Base-by-base conservation (phyloP, 495 filamentous ascomycete genomes). In the Hyaloscypha hepaticicola region DNA sequence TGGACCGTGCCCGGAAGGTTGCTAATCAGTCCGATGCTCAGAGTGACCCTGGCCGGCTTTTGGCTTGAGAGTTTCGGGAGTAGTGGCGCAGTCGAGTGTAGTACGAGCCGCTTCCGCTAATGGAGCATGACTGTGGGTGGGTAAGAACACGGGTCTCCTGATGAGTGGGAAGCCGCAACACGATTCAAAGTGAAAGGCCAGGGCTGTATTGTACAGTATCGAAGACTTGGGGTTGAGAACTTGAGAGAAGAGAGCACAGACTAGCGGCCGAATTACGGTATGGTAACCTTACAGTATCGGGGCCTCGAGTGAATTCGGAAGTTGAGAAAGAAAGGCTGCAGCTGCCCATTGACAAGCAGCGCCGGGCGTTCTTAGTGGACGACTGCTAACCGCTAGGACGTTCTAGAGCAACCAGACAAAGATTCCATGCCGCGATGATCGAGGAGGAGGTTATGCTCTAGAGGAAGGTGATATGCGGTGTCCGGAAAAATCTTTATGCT, bases 1-100 rank as follows among this genome's bases (percentile, higher is more conserved):
- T 63, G 60, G 61, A 49, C 60, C 61, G 61, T 68, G 66, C 61
- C 48, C 66, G 55, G 64, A 38, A 16, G 65, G 65, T 67, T 67
- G 65, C 58, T 67, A 45, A 58, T 58, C 56, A 58, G 33, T 45
- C 21, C 56, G 28, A 19, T 28, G 53, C 28, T 28, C 28, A n/a
- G 53, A 26, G 31, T 25, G 31, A 22, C 19, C n/a, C 33, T 25
- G 56, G 56, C 5, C n/a, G n/a, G n/a, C n/a, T n/a, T n/a, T n/a
- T n/a, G n/a, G n/a, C 31, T 24, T 0, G 56, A 29, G 25, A 6
- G 27, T 28, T 58, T 58, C 25, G 27, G 56, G 56, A 57, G 33
- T 9, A 27, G 56, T 38, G 56, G 56, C 31, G 56, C 56, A 58
- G 56, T 48, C 19, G 6, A 12, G 21, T 22, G 56, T 7, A 28